Evolutionary conservation across 352 stramenopile genomes (phyloP).

Genomic region (Phytophthora brassicae): DNA sequence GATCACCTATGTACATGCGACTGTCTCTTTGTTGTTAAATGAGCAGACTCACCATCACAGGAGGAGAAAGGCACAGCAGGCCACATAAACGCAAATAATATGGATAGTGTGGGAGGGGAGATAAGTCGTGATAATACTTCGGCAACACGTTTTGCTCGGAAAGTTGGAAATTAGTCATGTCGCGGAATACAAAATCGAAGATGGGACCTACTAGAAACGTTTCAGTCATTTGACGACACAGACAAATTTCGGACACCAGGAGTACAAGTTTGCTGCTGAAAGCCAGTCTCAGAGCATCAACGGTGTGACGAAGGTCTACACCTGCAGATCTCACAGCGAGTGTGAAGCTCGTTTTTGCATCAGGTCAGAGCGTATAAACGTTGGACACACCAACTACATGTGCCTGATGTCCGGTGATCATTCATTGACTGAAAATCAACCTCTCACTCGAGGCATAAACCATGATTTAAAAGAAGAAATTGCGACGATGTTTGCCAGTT

Average conservation of each 20-base stretch:
- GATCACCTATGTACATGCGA: too few species aligned
- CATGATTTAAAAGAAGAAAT: background rate
- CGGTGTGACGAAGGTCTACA: background rate
- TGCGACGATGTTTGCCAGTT: background rate
- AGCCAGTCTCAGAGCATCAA: background rate
- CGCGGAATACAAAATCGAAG: background rate
- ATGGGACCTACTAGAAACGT: background rate
- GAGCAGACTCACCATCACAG: too few species aligned
- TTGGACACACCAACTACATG: too few species aligned
- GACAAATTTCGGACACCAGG: background rate
- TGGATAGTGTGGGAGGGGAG: too few species aligned
- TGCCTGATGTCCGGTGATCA: background rate
- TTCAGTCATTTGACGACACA: background rate
- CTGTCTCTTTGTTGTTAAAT: too few species aligned
- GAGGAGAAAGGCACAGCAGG: too few species aligned
- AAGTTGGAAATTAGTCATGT: background rate
- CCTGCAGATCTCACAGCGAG: background rate
- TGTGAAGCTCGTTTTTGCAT: background rate
- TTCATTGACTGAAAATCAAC: background rate
- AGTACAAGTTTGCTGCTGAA: background rate
- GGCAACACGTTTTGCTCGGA: too few species aligned
- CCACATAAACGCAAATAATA: too few species aligned
- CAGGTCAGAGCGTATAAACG: too few species aligned
- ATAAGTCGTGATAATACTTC: too few species aligned
- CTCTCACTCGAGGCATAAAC: background rate